Evolutionary conservation across 1,284 basidiomycete species (phyloP), one percentile per base, ranked within the genome.

Genomic region (Ganoderma resinaceum): DNA sequence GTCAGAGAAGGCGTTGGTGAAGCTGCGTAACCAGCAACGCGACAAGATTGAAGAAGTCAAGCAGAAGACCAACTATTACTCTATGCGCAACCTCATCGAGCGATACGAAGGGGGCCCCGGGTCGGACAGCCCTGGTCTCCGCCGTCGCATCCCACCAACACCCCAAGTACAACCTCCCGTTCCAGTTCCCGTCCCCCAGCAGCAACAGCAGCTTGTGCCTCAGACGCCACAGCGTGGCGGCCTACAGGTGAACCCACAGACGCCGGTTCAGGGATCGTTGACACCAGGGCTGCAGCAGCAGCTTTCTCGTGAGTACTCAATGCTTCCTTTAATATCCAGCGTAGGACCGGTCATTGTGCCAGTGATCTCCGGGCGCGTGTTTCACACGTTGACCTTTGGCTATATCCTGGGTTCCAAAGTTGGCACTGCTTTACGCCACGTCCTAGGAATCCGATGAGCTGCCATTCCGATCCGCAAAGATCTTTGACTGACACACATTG

Each of bases 21-120:
- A 83, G 0, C 84, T 98, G 14, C 87, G 94, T 73, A 91, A 91
- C 76, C 85, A 93, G 76, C 95, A 97, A 74, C 90, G 94, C 43
- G 87, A 88, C 49, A 97, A 95, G 78, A 88, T 99, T 37, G 97
- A 98, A 74, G 97, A 98, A 77, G 94, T 99, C 75, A 99, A 99
- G 85, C 94, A 95, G 82, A 96, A 95, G 76, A 98, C 96, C 0
- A 97, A 97, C 76, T 99, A 95, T 80, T 96, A 99, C 79, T 90
- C 90, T 33, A 97, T 96, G 20, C 91, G 94, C 63, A 93, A 92
- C 75, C 86, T 99, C 60, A 85, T 99, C 18, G 96, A 98, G 78
- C 90, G 91, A 68, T 99, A 99, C 77, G 97, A 98, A 72, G 92
- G 94, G 52, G 77, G 81, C 9, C 68, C 81, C 37, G 75, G 83